Base-by-base conservation (phyloP, 306 rosid species). In the Leucaena leucocephala region DNA sequence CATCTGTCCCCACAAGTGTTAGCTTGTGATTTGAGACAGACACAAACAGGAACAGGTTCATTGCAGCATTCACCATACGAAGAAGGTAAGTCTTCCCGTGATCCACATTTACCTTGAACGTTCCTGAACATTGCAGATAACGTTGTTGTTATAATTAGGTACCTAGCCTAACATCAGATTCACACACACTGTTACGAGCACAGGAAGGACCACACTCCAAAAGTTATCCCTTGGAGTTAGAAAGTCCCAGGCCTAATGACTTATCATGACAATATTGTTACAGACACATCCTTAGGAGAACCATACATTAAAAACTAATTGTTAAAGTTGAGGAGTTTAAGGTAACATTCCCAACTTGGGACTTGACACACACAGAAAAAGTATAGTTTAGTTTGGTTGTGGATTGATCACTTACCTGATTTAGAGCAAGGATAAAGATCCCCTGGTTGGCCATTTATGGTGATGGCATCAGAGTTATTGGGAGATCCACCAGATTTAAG, bases 401-500 rank as follows among this genome's bases (percentile, higher is more conserved):
- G 22, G 48, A 50, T 55, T 55, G 61, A 17, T 35, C 75, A 43
- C 19, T 27, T 2, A 80, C 89, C 85, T 76, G 76, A 44, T 54
- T 68, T 44, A 48, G 89, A 82, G 86, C 89, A 86, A 6, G 81
- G 80, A 64, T 50, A 83, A 17, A 80, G 52, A 48, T 86, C 85
- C 14, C 89, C 86, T 14, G 89, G 89, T 69, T 80, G 78, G 44
- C 89, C 86, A 50, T 86, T 86, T 65, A 86, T 86, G 21, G 86
- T 71, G 73, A 76, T 7, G 48, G 89, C 84, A 80, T 86, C 89
- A n/a, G 87, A 86, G 2, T 13, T 3, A 13, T 65, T 73, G 5
- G 86, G 86, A 22, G 49, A 11, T 81, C 86, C 92, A 76, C 95
- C 93, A 1, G 73, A 72, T 68, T 0, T 33, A 10, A 80, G 17